A percentile compares a stretch with the other conserved stretches of the same genome.
These are phyloP conservation scores for Dendrocalamus latiflorus DNA, from an alignment of 202 grass and related monocot genomes.

Conservation along the genomic window DNA sequence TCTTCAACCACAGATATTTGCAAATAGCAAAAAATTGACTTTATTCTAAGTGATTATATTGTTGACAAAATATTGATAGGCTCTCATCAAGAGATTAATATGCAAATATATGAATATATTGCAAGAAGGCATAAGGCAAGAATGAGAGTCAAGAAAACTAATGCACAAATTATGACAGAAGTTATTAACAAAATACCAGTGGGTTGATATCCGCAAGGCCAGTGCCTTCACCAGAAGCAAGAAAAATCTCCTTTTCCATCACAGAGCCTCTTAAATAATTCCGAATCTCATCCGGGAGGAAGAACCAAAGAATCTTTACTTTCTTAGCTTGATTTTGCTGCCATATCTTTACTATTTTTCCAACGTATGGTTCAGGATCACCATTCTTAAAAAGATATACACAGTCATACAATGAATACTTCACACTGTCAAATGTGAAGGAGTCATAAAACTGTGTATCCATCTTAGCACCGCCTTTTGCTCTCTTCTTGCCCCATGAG, in stretches of 20 bases:
- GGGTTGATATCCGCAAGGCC: slow-evolving; percentile 68
- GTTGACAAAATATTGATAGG: neutral
- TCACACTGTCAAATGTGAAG: slow-evolving; percentile 67
- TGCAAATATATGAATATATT: slow-evolving; percentile 10
- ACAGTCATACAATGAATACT: slow-evolving; percentile 69
- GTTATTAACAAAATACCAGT: slow-evolving; percentile 51
- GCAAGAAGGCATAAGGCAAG: slow-evolving; percentile 1
- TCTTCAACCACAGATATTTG: neutral
- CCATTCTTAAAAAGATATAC: slow-evolving; percentile 70
- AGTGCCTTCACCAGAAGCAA: slow-evolving; percentile 55
- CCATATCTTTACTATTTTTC: slow-evolving; percentile 85
- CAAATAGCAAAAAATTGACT: neutral
- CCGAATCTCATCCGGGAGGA: slow-evolving; percentile 59
- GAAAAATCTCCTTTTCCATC: slow-evolving; percentile 75
- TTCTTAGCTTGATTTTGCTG: slow-evolving; percentile 49
- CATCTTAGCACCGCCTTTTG: slow-evolving; percentile 43
- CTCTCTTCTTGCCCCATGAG: slow-evolving; percentile 51
- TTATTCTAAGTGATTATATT: neutral
- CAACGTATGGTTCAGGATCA: slow-evolving; percentile 56
- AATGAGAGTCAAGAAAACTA: neutral
- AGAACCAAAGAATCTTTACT: slow-evolving; percentile 90
- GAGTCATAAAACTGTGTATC: slow-evolving; percentile 57
- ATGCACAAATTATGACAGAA: neutral
- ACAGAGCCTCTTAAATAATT: slow-evolving; percentile 45
- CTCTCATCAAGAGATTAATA: neutral